Evolutionary conservation across 169 alveolate genomes (phyloP).

Genomic region (Plasmodium yoelii): DNA sequence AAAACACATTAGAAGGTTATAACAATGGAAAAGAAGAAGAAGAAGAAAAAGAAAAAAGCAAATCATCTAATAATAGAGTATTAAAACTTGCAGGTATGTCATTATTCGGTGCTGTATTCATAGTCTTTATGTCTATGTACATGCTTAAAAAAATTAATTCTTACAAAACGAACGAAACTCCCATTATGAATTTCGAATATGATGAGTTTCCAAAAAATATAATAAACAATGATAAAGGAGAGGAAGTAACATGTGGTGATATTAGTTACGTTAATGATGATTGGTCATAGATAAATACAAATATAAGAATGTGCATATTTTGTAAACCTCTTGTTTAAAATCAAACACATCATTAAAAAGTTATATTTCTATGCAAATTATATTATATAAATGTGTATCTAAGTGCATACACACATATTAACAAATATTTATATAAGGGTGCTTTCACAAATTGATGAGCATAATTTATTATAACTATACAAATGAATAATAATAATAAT

Average conservation of each 20-base stretch:
- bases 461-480: too few relatives aligned
- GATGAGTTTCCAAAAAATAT: not conserved
- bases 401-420: too few relatives aligned
- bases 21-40: not conserved
- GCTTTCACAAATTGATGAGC: too few relatives aligned
- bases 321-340: too few relatives aligned
- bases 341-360: too few relatives aligned
- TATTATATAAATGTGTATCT: too few relatives aligned
- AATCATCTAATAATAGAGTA: slow-evolving; percentile 1
- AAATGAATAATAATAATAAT: too few relatives aligned
- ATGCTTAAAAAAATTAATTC: not conserved
- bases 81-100: slow-evolving; percentile 45
- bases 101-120: slow-evolving; percentile 30
- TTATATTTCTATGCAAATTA: too few relatives aligned
- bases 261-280: slow-evolving; percentile 33
- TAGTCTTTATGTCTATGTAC: slow-evolving; percentile 34
- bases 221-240: slow-evolving; percentile 18
- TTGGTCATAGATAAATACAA: slow-evolving; percentile 25
- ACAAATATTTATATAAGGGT: too few relatives aligned
- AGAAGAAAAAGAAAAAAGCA: slow-evolving; percentile 12
- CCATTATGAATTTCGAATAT: slow-evolving; percentile 9
- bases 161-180: not conserved
- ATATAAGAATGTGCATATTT: not conserved
- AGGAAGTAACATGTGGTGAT: slow-evolving; percentile 13
- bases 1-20: slow-evolving; percentile 1